Percentiles rank a stretch among this genome's conserved stretches.
These are phyloP conservation scores for Pseudofabraea citricarpa DNA, from an alignment of 2,329 filamentous ascomycete species.

Conservation along the genomic window DNA sequence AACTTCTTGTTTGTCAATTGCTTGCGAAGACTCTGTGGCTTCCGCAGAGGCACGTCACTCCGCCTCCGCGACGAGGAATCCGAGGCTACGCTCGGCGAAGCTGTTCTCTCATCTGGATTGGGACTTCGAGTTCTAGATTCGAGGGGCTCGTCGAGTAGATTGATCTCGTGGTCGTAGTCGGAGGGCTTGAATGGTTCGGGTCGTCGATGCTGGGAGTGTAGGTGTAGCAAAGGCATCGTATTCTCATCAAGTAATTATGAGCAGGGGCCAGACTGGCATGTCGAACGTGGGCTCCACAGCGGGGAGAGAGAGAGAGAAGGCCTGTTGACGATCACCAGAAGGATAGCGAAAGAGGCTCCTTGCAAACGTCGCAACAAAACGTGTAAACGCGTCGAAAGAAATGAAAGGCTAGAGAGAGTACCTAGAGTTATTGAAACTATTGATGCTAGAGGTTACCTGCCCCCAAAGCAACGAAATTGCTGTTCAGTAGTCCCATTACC, in stretches of 20 bases:
- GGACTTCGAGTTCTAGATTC: conserved; percentile 9
- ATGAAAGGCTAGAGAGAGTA: no score
- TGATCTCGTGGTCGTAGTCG: conserved; percentile 69
- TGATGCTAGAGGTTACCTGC: no score
- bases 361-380: no score
- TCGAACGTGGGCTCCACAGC: conserved; percentile 1
- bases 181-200: conserved; percentile 48
- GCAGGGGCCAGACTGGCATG: conserved; percentile 13
- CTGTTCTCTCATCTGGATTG: conserved; percentile 5
- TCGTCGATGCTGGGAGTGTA: conserved; percentile 38
- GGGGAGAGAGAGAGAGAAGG: no score
- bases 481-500: no score
- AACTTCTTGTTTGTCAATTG: conserved; percentile 23
- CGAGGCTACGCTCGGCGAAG: conserved; percentile 8
- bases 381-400: no score
- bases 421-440: no score
- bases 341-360: no score
- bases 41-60: conserved; percentile 18
- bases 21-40: conserved; percentile 17
- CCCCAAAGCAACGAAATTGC: no score
- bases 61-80: conserved; percentile 19
- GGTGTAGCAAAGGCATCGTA: conserved; percentile 23
- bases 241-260: no score
- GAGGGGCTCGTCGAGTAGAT: conserved; percentile 49
- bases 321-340: no score